Evolutionary conservation across 345 rosid genomes (phyloP).

Genomic region (Euphorbia tirucalli): DNA sequence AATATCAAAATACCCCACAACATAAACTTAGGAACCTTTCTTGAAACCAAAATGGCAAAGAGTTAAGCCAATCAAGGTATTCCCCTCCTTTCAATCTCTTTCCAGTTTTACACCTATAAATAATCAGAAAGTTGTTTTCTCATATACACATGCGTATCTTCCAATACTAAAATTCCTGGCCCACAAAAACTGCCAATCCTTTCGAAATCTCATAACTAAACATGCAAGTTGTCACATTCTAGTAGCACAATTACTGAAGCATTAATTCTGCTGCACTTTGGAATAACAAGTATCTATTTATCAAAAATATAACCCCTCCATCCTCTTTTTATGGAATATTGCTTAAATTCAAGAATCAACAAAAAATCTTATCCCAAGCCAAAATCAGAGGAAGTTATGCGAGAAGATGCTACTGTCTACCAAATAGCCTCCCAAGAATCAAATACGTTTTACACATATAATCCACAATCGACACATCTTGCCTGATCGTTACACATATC

Average conservation of each 20-base stretch:
- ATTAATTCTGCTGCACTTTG: background rate
- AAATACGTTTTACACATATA: background rate
- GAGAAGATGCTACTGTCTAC: background rate
- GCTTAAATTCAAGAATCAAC: background rate
- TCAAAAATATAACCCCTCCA: background rate
- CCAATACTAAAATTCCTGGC: background rate
- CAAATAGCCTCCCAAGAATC: background rate
- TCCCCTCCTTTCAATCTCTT: background rate
- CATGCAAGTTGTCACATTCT: background rate
- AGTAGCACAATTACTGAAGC: background rate
- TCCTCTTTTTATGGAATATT: background rate
- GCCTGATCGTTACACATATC: background rate
- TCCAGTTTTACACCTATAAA: background rate
- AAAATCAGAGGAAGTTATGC: background rate
- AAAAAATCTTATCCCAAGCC: background rate
- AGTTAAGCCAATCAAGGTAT: background rate
- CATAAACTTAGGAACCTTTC: background rate
- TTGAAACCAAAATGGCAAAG: background rate
- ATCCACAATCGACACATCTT: background rate
- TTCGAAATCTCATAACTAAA: background rate
- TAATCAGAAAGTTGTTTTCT: background rate
- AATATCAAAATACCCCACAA: background rate
- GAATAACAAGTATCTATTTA: background rate
- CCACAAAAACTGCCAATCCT: background rate
- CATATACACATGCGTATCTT: background rate